phyloP scores from a whole-genome alignment of 805 yeast species.

The Cyberlindnera maritima region DNA sequence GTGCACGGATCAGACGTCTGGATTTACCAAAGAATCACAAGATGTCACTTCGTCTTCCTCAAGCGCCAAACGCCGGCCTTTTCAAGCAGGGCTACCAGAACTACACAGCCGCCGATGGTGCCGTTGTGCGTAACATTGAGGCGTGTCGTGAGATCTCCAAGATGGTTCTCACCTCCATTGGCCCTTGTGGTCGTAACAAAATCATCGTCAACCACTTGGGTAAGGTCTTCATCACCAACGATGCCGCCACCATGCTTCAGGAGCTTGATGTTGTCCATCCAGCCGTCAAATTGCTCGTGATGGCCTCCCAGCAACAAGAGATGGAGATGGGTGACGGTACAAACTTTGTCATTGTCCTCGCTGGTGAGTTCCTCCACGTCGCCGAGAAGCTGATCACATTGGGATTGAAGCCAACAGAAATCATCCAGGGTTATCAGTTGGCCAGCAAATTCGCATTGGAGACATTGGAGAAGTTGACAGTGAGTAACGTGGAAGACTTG shows the following conservation, averaged over 20 bases:
- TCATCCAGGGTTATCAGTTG: slow-evolving; percentile 86
- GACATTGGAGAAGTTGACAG: slow-evolving; percentile 62
- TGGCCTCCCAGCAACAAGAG: slow-evolving; percentile 97
- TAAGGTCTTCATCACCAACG: slow-evolving; percentile 86
- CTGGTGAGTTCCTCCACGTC: slow-evolving; percentile 86
- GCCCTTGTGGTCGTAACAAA: slow-evolving; percentile 97
- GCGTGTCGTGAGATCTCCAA: slow-evolving; percentile 92
- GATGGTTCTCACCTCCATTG: slow-evolving; percentile 91
- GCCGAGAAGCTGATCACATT: slow-evolving; percentile 81
- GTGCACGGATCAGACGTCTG: background rate
- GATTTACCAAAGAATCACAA: background rate
- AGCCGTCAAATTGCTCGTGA: slow-evolving; percentile 90
- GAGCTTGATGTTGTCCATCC: slow-evolving; percentile 96
- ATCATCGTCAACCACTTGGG: slow-evolving; percentile 87
- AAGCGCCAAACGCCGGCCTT: slow-evolving; percentile 88
- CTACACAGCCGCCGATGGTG: slow-evolving; percentile 89
- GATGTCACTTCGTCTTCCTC: slow-evolving; percentile 90
- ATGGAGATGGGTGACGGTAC: slow-evolving; percentile 97
- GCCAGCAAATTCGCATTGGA: slow-evolving; percentile 76
- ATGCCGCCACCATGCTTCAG: slow-evolving; percentile 95
- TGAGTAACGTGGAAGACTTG: slow-evolving; percentile 60
- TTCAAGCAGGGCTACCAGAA: slow-evolving; percentile 95
- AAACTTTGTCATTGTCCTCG: slow-evolving; percentile 84
- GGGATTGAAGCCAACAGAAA: slow-evolving; percentile 90
- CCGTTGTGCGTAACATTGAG: slow-evolving; percentile 84